Evolutionary conservation across 2,329 filamentous ascomycete genomes (phyloP), one percentile per base, ranked within the genome.

Genomic region (Botryotinia convoluta): DNA sequence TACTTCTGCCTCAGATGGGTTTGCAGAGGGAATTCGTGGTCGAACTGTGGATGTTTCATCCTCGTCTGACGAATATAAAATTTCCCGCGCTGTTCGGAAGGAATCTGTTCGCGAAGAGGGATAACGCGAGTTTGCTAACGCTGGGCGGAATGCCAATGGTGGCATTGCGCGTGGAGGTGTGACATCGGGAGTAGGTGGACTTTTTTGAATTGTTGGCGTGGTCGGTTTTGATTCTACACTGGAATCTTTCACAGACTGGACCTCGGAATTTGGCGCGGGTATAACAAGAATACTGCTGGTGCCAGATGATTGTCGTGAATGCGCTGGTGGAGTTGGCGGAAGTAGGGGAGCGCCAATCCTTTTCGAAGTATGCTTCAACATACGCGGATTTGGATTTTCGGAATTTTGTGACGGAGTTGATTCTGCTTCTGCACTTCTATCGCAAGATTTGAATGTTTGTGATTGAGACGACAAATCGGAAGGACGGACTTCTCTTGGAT

Each of bases 141-240:
- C 80, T 29, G 87, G 86, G 45, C 87, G 86, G 63, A 84, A 79
- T 71, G 83, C 79, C 78, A 83, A 84, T 20, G 85, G 82, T 26
- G 85, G 82, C 73, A 84, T 85, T 54, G 81, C 81, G 65, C 89
- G 87, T 51, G 92, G 92, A 70, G 92, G 92, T 26, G 92, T 94
- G 63, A 92, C 87, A 82, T 94, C 92, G 48, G 92, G 92, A 4
- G 92, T 94, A 45, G 91, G 92, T 26, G 91, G 91, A 77, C 89
- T 92, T 78, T 87, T 86, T 76, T 91, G 88, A 76, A 89, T 88
- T 42, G 89, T 86, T 68, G 91, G 90, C 8, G 91, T 93, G 72
- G 84, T 84, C n/a, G 86, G 87, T 16, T 84, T 78, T 72, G 78
- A 79, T 61, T 75, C 60, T 63, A 73, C 42, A 20, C n/a, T 51